A percentile compares a stretch with the other conserved stretches of the same genome.
These are phyloP conservation scores for Globisporangium camurandrum DNA, from an alignment of 352 stramenopile genomes.

Conservation along the genomic window DNA sequence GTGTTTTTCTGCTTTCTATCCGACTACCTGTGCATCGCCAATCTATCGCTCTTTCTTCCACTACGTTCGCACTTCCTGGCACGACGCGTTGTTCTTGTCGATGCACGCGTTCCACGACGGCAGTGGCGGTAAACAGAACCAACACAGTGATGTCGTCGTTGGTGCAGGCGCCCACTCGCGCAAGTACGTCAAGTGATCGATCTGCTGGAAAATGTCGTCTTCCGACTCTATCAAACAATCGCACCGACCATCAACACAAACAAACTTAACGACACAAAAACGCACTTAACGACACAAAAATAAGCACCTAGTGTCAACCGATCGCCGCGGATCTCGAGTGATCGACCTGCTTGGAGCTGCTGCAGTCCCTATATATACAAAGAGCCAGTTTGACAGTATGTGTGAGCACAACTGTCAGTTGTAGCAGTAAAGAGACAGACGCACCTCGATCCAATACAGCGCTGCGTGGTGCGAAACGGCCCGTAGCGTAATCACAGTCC, in stretches of 20 bases:
- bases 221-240: conserved; percentile 58
- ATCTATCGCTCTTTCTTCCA: not conserved
- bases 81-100: not conserved
- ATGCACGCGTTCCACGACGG: not conserved
- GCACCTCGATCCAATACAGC: conserved; percentile 62
- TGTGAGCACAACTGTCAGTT: not conserved
- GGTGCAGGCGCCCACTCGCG: conserved; percentile 44
- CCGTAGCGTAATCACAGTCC: conserved; percentile 54
- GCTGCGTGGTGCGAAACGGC: conserved; percentile 59
- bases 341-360: conserved; percentile 36
- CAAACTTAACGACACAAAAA: too few relatives aligned
- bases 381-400: conserved; percentile 1
- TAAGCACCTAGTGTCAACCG: conserved; percentile 33
- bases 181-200: conserved; percentile 46
- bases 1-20: too few relatives aligned
- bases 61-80: not conserved
- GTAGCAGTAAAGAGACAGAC: not conserved
- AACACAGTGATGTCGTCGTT: conserved; percentile 25
- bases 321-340: conserved; percentile 36
- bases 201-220: conserved; percentile 68
- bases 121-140: conserved; percentile 14
- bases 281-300: too few relatives aligned
- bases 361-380: conserved; percentile 27
- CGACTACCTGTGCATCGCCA: too few relatives aligned
- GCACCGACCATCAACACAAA: too few relatives aligned